Percentiles rank a stretch among this genome's conserved stretches.
These are phyloP conservation scores for Ophiocordyceps camponoti-leonardi DNA, from an alignment of 2,329 filamentous ascomycete genomes.

Conservation along the genomic window DNA sequence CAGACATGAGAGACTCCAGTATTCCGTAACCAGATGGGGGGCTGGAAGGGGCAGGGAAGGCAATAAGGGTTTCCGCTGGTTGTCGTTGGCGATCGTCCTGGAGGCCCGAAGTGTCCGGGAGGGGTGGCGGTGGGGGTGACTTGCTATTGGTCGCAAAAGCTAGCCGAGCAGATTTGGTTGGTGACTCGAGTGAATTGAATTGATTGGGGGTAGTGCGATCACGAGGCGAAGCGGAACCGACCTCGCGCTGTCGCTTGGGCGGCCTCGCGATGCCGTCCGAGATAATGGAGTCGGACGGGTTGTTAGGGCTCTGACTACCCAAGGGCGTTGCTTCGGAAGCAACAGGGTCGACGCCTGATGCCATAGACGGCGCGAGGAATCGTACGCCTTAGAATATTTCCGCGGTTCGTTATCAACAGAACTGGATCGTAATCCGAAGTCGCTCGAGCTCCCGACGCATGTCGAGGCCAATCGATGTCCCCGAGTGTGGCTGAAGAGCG, in stretches of 20 bases:
- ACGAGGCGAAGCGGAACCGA: slow-evolving; percentile 23
- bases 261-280: slow-evolving; percentile 22
- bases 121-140: slow-evolving; percentile 24
- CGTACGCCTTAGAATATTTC: slow-evolving; percentile 1
- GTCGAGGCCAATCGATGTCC: slow-evolving; percentile 15
- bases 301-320: slow-evolving; percentile 15
- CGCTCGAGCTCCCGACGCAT: slow-evolving; percentile 14
- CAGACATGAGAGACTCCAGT: slow-evolving; percentile 36
- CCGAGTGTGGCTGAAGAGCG: slow-evolving; percentile 25
- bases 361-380: slow-evolving; percentile 21
- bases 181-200: slow-evolving; percentile 25
- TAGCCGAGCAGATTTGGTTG: slow-evolving; percentile 35
- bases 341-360: slow-evolving; percentile 33
- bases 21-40: slow-evolving; percentile 37
- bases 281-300: slow-evolving; percentile 15
- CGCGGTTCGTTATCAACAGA: slow-evolving; percentile 1
- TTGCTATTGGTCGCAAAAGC: slow-evolving; percentile 20
- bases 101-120: slow-evolving; percentile 36
- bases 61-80: slow-evolving; percentile 17
- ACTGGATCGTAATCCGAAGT: slow-evolving; percentile 3
- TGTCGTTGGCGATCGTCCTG: slow-evolving; percentile 34
- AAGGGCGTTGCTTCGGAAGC: slow-evolving; percentile 31
- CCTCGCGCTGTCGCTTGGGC: slow-evolving; percentile 29
- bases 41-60: slow-evolving; percentile 25
- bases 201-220: slow-evolving; percentile 9